Evolutionary conservation across 441 rosid genomes (phyloP), one percentile per base, ranked within the genome.

Genomic region (Croton setiger): DNA sequence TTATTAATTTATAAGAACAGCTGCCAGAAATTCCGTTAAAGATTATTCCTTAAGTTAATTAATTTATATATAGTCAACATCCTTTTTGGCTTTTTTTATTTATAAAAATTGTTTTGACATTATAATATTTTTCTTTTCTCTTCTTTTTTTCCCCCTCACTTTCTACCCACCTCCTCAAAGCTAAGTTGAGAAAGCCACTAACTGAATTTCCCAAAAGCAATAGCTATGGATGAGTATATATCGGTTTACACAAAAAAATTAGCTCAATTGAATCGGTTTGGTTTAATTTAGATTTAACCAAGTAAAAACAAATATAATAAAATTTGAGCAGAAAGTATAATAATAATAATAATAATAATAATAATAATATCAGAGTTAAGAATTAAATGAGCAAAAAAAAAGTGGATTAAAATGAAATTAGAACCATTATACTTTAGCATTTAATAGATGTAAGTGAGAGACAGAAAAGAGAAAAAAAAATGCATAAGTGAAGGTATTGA

Each of bases 81-180:
- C 17, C 33, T 65, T 69, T 71, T 18, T 69, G 52, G 41, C 43
- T 33, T 51, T 52, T 64, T 58, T 63, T 61, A 70, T 48, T 55
- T n/a, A n/a, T n/a, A n/a, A 71, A 12, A 47, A 57, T 67, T 45
- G 44, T 44, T 31, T 39, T 43, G 54, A 49, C 47, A 39, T 0
- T 45, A 66, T 65, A 66, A 67, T 4, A 37, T 8, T 69, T 37
- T 37, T 37, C 41, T 37, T 37, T 36, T 36, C 6, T 57, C 10
- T n/a, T 55, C 66, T 67, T 51, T 15, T 17, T 51, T 47, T 37
- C 72, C 52, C 64, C 44, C 52, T 49, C 68, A 11, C 47, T 23
- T 63, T 55, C 48, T 4, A n/a, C n/a, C 23, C 44, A 21, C 62
- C 51, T 63, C 45, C 18, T 37, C 60, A 61, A 55, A 63, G 18